Base-by-base conservation (phyloP, 805 yeast species). In the Zygoascus ofunaensis region DNA sequence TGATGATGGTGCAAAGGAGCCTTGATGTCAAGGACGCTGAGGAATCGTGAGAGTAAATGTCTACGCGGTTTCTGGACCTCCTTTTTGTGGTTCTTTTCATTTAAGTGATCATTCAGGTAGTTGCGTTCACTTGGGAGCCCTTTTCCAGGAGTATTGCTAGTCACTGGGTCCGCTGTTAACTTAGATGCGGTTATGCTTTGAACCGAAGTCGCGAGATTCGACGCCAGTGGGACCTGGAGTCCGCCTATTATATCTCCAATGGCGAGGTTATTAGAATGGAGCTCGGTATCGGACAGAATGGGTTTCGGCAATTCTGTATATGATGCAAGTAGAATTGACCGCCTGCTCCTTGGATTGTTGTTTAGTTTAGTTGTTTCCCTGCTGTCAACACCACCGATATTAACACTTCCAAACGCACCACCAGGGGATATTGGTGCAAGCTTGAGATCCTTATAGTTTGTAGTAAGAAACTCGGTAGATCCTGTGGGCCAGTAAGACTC, bases 401-500 rank as follows among this genome's bases (percentile, higher is more conserved):
- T 7, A n/a, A 35, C 43, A 34, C 34, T 28, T 17, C 61, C 62
- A 39, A 50, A 54, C 5, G 46, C 48, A 7, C 70, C 70, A 15
- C 70, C 68, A 5, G 60, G 55, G 21, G 53, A 54, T 7, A 57
- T 53, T 0, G 56, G 58, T 28, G 49, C 41, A 7, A 21, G 19
- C 21, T 21, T 15, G 21, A 37, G 10, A 17, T 37, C 18, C 3
- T 17, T 4, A 33, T 37, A 24, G 33, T 17, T 24, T 21, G 49
- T 10, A 19, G 48, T 32, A 20, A 55, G 58, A 46, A 51, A 49
- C 2, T 41, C 39, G 4, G 42, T 39, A 15, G 34, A 47, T 43
- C 36, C 46, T 34, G 55, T 47, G 36, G 54, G 54, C 58, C 73
- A 63, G 48, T 58, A 60, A 46, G 60, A 55, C 43, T 58, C 52